Base-by-base conservation (phyloP, 164 flowering plant genomes). In the Cinnamomum chago region DNA sequence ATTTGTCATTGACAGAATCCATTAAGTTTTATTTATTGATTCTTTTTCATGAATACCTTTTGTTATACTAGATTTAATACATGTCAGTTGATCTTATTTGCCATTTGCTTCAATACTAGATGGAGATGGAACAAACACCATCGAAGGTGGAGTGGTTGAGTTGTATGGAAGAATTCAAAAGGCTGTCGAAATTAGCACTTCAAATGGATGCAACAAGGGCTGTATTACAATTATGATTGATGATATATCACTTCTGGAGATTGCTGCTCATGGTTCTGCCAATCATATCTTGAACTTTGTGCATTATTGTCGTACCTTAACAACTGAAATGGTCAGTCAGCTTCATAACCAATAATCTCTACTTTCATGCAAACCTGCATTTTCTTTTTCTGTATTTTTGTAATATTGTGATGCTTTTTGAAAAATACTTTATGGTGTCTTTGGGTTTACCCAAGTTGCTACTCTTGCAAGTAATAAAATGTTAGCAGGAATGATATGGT, bases 161-260 rank as follows among this genome's bases (percentile, higher is more conserved):
- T 76, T 91, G 80, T 95, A 81, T 81, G 84, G 79, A 67, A 84
- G 86, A 73, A 84, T 95, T 60, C 90, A 86, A 20, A 84, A 86
- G 75, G 84, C 84, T 13, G 77, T 90, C 30, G 86, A 85, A 77
- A 74, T 64, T 27, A 60, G 58, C 75, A 69, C 71, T 15, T 82
- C 76, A n/a, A 73, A 76, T 58, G 84, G 81, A 74, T 79, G 67
- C 65, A 79, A 69, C 33, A 79, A 71, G 68, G 79, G 81, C 7
- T 15, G 40, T 72, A 74, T 87, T 58, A 89, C 89, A 55, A 76
- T 95, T 20, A 83, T 92, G 83, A 82, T 94, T 22, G 98, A 95
- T 84, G 98, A 94, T 81, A 58, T 92, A 22, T 91, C 97, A 81
- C 88, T 91, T 23, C 47, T 94, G 87, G 98, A 95, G 82, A 89